Conservation (phyloP, 2,329 filamentous ascomycete species). For the Claviceps sp. region DNA sequence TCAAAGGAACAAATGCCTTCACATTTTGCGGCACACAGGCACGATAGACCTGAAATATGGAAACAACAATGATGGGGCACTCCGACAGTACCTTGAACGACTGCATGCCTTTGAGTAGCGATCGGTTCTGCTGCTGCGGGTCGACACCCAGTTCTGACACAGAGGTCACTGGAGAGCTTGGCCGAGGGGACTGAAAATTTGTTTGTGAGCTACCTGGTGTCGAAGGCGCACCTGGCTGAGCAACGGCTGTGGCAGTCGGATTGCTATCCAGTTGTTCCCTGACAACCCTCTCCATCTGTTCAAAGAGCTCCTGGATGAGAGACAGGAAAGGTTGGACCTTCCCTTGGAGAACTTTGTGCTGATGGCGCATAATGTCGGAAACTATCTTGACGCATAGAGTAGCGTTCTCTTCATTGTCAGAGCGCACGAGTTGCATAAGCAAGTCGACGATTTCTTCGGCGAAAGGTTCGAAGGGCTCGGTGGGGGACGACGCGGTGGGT, state of each 20-base stretch:
- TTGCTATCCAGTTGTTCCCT: constrained; percentile 85
- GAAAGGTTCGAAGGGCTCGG: constrained; percentile 76
- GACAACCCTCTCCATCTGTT: constrained; percentile 90
- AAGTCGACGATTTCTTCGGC: constrained; percentile 81
- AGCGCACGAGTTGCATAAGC: constrained; percentile 74
- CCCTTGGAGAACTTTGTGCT: constrained; percentile 62
- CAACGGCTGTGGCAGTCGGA: constrained; percentile 39
- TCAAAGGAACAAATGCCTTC: constrained; percentile 81
- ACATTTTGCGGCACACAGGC: constrained; percentile 71
- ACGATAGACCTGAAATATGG: constrained; percentile 89
- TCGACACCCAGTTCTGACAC: constrained; percentile 71
- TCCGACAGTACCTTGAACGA: constrained; percentile 98
- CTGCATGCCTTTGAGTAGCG: constrained; percentile 85
- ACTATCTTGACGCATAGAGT: constrained; percentile 97
- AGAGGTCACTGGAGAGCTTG: constrained; percentile 77
- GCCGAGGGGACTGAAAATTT: constrained; percentile 76
- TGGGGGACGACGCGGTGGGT: constrained; percentile 53
- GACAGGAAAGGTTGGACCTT: constrained; percentile 84
- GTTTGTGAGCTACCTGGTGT: constrained; percentile 53
- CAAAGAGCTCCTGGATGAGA: constrained; percentile 90
- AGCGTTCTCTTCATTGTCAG: constrained; percentile 97
- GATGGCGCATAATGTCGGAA: constrained; percentile 90
- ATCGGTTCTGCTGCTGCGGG: constrained; percentile 65
- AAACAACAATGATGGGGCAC: constrained; percentile 97
- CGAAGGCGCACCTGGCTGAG: constrained; percentile 46